Evolutionary conservation across 805 yeast genomes (phyloP).

Genomic region (Metschnikowia rubicola): DNA sequence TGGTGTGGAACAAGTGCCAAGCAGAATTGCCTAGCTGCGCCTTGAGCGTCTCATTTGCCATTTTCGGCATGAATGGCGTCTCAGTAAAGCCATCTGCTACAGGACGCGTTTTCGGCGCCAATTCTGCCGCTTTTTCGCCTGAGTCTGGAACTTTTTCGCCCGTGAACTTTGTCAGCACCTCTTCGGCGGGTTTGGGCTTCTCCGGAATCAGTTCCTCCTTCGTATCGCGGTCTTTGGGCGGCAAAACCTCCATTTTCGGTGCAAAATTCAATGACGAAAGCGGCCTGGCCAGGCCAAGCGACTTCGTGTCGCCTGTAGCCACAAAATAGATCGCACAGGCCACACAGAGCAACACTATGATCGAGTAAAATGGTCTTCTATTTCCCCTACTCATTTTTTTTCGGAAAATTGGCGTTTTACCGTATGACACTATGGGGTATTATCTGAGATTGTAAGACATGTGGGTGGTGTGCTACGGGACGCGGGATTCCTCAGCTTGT

Average conservation of each 20-base stretch:
- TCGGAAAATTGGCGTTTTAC: neutral
- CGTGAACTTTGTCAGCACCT: neutral
- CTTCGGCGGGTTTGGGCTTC: conserved; percentile 2
- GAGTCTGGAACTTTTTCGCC: neutral
- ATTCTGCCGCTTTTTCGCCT: neutral
- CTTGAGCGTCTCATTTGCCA: conserved; percentile 79
- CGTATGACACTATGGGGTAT: neutral
- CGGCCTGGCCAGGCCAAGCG: conserved; percentile 10
- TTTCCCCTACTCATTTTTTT: conserved; percentile 3
- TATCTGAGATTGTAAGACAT: too few species aligned
- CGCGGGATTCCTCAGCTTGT: too few species aligned
- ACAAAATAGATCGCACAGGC: conserved; percentile 18
- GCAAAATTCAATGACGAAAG: neutral
- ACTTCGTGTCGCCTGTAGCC: conserved; percentile 15
- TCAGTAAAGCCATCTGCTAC: conserved; percentile 23
- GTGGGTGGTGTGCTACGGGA: too few species aligned
- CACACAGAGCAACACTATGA: conserved; percentile 13
- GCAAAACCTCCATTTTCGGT: neutral
- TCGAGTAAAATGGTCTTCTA: conserved; percentile 14
- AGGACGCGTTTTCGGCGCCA: neutral
- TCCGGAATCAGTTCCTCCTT: neutral
- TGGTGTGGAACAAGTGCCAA: conserved; percentile 88
- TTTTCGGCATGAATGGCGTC: conserved; percentile 82
- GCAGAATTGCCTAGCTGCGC: conserved; percentile 89
- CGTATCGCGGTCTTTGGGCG: neutral